Evolutionary conservation across 78 protist species (phyloP).

Genomic region (Speleostelium caveatum): DNA sequence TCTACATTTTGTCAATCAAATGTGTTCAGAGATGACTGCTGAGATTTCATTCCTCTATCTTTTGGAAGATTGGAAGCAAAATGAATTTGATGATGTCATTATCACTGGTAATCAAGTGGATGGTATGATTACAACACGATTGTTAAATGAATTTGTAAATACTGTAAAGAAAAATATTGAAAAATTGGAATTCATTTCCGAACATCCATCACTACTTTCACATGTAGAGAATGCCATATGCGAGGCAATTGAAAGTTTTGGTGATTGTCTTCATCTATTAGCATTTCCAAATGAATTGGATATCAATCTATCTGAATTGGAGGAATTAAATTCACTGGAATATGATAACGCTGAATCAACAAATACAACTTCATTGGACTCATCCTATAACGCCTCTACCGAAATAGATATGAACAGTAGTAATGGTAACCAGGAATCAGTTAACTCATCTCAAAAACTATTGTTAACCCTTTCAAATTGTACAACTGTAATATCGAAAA

Average conservation of each 20-base stretch:
- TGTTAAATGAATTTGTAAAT: constrained; percentile 40
- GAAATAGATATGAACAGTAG: background rate
- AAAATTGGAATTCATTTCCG: constrained; percentile 22
- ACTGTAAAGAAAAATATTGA: constrained; percentile 1
- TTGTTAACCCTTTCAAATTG: constrained; percentile 53
- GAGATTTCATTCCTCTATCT: constrained; percentile 73
- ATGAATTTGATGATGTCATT: constrained; percentile 27
- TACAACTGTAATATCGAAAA: constrained; percentile 54
- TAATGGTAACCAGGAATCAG: background rate
- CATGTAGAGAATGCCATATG: constrained; percentile 48
- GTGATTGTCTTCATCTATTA: constrained; percentile 64
- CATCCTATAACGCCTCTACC: background rate
- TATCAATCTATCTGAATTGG: background rate
- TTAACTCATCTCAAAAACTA: constrained; percentile 15
- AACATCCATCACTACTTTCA: constrained; percentile 20
- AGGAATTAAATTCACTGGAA: background rate
- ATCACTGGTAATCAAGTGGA: constrained; percentile 50
- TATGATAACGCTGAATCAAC: background rate
- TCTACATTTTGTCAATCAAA: constrained; percentile 49
- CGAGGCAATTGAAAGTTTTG: constrained; percentile 68
- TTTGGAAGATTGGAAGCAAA: constrained; percentile 45
- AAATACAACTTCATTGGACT: background rate
- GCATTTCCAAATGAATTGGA: constrained; percentile 8
- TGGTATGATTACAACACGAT: constrained; percentile 65
- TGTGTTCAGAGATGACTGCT: constrained; percentile 72